Base-by-base conservation (phyloP, 371 early-diverging fungal species). In the Fennellomyces sp. region DNA sequence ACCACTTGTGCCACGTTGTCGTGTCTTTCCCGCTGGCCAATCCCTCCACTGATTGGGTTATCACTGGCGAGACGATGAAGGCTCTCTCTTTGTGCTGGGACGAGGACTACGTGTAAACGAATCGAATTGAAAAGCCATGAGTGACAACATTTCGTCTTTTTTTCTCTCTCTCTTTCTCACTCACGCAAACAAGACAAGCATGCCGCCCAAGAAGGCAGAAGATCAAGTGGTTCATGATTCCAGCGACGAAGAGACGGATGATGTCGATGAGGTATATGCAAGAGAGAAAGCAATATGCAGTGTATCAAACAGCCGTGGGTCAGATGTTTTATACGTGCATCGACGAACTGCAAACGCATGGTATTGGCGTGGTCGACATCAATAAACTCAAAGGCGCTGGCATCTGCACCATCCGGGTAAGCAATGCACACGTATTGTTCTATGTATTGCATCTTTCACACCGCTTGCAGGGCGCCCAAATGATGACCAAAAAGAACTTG, bases 341-440 rank as follows among this genome's bases (percentile, higher is more conserved):
- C 61, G 87, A 85, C 61, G 82, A 60, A 60, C 70, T 64, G 52
- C 83, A 72, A 45, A 68, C 52, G 0, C 80, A 88, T 61, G 96
- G 96, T 13, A 91, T 96, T 55, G 85, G 83, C 42, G 84, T 77
- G 5, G 84, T 88, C 0, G 96, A 96, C 65, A 93, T 96, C 55
- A 70, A 80, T 29, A 94, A 94, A 67, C 77, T 96, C 17, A 95
- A 93, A 70, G 58, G 69, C 10, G 85, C 90, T 11, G 97, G 96
- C 27, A 68, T 93, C 35, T 90, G 93, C 50, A 94, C 96, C 4
- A 78, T 96, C 39, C 52, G 66, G 19, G 70, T 63, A 63, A 55
- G 41, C 21, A 23, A 10, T 1, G 27, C 5, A n/a, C n/a, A n/a
- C n/a, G n/a, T n/a, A 25, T n/a, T 19, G 35, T 28, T 26, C 8